A percentile compares a stretch with the other conserved stretches of the same genome.
Conservation (phyloP, 495 filamentous ascomycete species). For the Symbiotaphrina buchneri region DNA sequence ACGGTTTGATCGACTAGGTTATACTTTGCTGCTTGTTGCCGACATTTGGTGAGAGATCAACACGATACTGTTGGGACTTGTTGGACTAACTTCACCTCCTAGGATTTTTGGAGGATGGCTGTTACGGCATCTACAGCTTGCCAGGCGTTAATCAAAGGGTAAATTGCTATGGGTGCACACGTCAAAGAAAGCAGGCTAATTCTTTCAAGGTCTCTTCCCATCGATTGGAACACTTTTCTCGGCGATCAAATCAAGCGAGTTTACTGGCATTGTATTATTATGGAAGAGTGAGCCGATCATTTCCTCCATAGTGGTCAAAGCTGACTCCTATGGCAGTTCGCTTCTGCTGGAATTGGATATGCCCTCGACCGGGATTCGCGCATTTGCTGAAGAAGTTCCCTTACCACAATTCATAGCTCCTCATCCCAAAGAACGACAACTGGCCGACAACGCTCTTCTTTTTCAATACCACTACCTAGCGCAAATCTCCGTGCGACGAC, state of each 20-base stretch:
- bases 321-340: slow-evolving; percentile 11
- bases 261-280: slow-evolving; percentile 34
- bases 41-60: slow-evolving; percentile 19
- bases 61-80: slow-evolving; percentile 5
- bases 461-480: slow-evolving; percentile 33
- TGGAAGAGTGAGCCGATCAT: slow-evolving; percentile 24
- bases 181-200: too few species aligned
- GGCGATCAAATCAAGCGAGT: slow-evolving; percentile 27
- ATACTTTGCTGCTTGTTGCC: slow-evolving; percentile 26
- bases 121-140: slow-evolving; percentile 27
- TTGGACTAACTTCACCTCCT: slow-evolving; percentile 4
- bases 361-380: slow-evolving; percentile 25
- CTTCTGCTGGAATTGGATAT: slow-evolving; percentile 31
- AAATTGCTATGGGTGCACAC: too few species aligned
- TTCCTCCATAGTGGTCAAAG: background rate
- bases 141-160: slow-evolving; percentile 27
- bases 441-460: slow-evolving; percentile 10
- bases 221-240: slow-evolving; percentile 21
- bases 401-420: slow-evolving; percentile 27
- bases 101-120: slow-evolving; percentile 35
- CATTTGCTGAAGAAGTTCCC: slow-evolving; percentile 22
- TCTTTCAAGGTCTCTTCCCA: too few species aligned
- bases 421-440: slow-evolving; percentile 12
- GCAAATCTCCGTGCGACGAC: slow-evolving; percentile 29
- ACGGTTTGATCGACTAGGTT: too few species aligned